Percentiles rank a stretch among this genome's conserved stretches.
Conservation (phyloP, 345 rosid species). For the Ailanthus altissimus region DNA sequence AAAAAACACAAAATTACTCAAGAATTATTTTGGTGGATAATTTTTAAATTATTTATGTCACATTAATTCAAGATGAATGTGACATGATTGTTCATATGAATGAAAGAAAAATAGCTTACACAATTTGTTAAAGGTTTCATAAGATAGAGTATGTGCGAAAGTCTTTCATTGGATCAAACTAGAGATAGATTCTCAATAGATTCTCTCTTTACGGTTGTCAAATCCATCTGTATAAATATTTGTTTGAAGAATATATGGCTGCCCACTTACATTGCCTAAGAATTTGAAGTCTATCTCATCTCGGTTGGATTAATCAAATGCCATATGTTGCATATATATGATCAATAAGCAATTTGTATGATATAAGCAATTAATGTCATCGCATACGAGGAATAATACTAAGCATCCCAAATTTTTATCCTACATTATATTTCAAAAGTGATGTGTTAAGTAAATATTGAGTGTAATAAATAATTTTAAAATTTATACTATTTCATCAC, state of each 20-base stretch:
- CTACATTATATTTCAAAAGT: too few species aligned
- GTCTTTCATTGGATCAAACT: slow-evolving; percentile 82
- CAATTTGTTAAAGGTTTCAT: slow-evolving; percentile 86
- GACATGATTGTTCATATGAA: neutral
- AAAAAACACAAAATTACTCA: neutral
- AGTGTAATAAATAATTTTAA: too few species aligned
- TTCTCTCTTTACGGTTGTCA: slow-evolving; percentile 75
- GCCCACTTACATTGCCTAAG: slow-evolving; percentile 65
- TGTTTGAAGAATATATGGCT: slow-evolving; percentile 84
- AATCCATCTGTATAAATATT: slow-evolving; percentile 68
- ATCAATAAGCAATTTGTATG: neutral
- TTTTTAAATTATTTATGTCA: too few species aligned
- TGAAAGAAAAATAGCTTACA: slow-evolving; percentile 44
- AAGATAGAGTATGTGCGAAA: slow-evolving; percentile 76
- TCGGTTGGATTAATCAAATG: slow-evolving; percentile 70
- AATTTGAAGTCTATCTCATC: slow-evolving; percentile 88
- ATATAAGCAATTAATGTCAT: too few species aligned
- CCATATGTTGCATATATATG: too few species aligned
- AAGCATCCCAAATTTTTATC: too few species aligned
- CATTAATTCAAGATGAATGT: neutral
- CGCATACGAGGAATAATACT: too few species aligned
- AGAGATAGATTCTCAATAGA: too few species aligned
- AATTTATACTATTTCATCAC: too few species aligned
- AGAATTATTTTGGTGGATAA: too few species aligned
- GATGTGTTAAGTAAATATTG: too few species aligned